Conservation (phyloP, 495 filamentous ascomycete species). For the Letharia lupina region DNA sequence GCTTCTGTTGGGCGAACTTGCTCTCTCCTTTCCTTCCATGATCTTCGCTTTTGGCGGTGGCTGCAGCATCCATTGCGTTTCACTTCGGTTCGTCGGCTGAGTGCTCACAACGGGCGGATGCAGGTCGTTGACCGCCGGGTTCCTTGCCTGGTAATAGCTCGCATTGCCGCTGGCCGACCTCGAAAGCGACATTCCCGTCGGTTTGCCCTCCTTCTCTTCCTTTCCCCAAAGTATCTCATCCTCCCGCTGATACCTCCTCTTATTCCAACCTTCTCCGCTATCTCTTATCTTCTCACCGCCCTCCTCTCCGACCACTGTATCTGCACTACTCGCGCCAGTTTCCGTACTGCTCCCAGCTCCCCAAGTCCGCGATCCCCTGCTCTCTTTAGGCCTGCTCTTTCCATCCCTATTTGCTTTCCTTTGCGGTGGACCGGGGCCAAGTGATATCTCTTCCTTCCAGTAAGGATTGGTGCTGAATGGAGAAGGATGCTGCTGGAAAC, state of each 20-base stretch:
- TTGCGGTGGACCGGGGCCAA: constrained; percentile 66
- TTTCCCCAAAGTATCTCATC: constrained; percentile 76
- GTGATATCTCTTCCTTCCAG: constrained; percentile 74
- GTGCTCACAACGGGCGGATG: constrained; percentile 81
- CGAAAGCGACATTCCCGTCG: constrained; percentile 41
- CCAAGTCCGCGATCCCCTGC: constrained; percentile 34
- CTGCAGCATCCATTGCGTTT: constrained; percentile 83
- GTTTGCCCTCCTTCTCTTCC: constrained; percentile 27
- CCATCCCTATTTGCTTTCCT: constrained; percentile 28
- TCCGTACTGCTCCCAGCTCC: constrained; percentile 27
- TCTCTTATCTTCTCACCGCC: constrained; percentile 20
- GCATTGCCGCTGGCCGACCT: constrained; percentile 44
- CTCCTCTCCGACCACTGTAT: constrained; percentile 31
- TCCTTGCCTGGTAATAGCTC: constrained; percentile 57
- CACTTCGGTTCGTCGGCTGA: constrained; percentile 54
- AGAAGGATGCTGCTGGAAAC: constrained; percentile 67
- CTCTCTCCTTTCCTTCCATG: constrained; percentile 71
- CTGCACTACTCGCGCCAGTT: constrained; percentile 30
- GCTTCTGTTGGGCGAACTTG: constrained; percentile 38
- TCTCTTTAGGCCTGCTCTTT: constrained; percentile 32
- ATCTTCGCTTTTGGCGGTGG: constrained; percentile 75
- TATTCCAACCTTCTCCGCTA: constrained; percentile 57
- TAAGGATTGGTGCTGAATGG: constrained; percentile 77
- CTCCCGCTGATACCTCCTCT: constrained; percentile 68
- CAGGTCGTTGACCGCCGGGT: constrained; percentile 76